Evolutionary conservation across 2,329 filamentous ascomycete genomes (phyloP), one percentile per base, ranked within the genome.

Genomic region (Sporothrix pallida): DNA sequence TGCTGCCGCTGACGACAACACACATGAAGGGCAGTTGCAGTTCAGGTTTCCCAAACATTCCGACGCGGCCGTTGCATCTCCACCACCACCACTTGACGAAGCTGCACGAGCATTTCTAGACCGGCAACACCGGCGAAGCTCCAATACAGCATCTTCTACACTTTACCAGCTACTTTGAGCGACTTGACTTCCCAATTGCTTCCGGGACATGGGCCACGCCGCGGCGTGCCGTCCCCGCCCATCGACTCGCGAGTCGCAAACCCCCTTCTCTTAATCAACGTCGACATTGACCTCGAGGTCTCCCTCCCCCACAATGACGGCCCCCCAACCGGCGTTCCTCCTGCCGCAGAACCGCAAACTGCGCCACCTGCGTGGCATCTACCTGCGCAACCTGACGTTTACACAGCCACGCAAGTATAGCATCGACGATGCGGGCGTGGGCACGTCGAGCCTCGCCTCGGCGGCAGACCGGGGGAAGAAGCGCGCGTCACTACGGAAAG

Each of bases 331-430:
- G 56, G 87, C 88, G 56, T 84, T 87, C 58, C 84, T 91, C 75
- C 83, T 90, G 44, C 84, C 89, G 20, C 88, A 96, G 87, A 98
- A 97, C 81, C 93, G 94, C 81, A 94, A 92, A 81, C 86, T 98
- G 71, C 91, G 95, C 72, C 95, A 98, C 84, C 87, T 98, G 4
- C 91, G 93, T 78, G 94, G 93, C 77, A 89, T 98, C 78, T 95
- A 93, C 73, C 84, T 98, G 70, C 93, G 95, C 74, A 98, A 98
- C 81, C 86, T 98, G 60, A 90, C 90, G 75, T 90, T 97, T 77
- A 85, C 85, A 31, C 85, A 84, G 76, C 84, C 85, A 74, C 84
- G 84, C 76, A 84, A 83, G 78, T 84, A 87, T 81, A 92, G 93
- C 54, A 91, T 92, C 78, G 93, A 95, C 82, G 95, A 97, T 82